Evolutionary conservation across 306 rosid species (phyloP).

Genomic region (Vigna hirtella): DNA sequence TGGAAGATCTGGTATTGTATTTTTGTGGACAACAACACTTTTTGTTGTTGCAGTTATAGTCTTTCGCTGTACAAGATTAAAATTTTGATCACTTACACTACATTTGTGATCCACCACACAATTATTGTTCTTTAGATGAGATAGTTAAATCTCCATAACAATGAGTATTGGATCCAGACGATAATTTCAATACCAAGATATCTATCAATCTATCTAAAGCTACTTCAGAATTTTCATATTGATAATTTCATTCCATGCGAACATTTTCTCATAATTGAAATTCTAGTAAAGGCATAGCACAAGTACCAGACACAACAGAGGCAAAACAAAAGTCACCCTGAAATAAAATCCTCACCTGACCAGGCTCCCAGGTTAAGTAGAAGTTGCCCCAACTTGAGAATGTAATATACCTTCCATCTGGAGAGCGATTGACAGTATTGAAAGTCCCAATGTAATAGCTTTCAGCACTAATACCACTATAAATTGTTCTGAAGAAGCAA

Average conservation of each 20-base stretch:
- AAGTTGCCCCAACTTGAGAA: constrained; percentile 99
- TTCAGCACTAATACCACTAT: constrained; percentile 98
- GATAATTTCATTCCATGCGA: not conserved
- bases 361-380: constrained; percentile 98
- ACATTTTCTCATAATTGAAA: constrained; percentile 28
- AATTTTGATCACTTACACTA: no score
- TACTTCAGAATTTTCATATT: no score
- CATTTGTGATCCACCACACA: no score
- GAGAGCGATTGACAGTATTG: constrained; percentile 91
- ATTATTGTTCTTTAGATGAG: no score
- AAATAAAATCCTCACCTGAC: constrained; percentile 72
- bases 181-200: no score
- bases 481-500: constrained; percentile 91
- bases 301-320: constrained; percentile 27
- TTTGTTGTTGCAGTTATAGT: no score
- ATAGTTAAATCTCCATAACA: no score
- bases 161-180: no score
- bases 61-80: no score
- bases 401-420: constrained; percentile 91
- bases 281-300: constrained; percentile 5
- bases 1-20: no score
- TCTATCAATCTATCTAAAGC: no score
- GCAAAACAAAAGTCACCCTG: constrained; percentile 25
- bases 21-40: no score
- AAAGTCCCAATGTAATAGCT: constrained; percentile 95